Conservation (phyloP, 257 asterid genomes). For the Rehmannia glutinosa region DNA sequence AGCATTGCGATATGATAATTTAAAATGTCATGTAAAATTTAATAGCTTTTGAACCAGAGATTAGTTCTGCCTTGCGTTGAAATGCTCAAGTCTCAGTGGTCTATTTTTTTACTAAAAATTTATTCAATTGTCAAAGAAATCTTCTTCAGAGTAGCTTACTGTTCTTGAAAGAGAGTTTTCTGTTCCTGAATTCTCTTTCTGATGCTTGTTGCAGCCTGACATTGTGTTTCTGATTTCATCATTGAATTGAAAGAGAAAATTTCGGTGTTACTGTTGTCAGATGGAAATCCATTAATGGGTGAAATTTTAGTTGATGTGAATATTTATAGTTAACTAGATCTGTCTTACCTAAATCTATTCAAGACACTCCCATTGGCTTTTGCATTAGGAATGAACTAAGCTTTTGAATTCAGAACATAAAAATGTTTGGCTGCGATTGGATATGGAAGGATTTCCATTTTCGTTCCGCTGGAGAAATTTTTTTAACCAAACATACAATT, state of each 20-base stretch:
- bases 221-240: not conserved
- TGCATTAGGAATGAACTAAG: not conserved
- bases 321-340: not conserved
- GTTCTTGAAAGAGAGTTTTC: not conserved
- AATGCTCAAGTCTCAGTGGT: not conserved
- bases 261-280: slow-evolving; percentile 7
- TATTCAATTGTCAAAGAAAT: not conserved
- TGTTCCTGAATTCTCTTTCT: not conserved
- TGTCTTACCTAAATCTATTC: not conserved
- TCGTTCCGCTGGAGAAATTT: too few species aligned
- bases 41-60: not conserved
- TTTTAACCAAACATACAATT: too few species aligned
- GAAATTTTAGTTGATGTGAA: not conserved
- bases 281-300: not conserved
- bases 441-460: too few species aligned
- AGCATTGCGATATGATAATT: not conserved
- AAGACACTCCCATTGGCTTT: not conserved
- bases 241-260: not conserved
- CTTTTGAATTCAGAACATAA: slow-evolving; percentile 5
- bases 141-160: not conserved
- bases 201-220: not conserved
- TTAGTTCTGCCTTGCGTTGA: not conserved
- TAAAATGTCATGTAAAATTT: not conserved
- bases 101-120: not conserved
- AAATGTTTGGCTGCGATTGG: too few species aligned